Conservation (phyloP, 2,329 filamentous ascomycete genomes). For the Cytospora chrysosperma region DNA sequence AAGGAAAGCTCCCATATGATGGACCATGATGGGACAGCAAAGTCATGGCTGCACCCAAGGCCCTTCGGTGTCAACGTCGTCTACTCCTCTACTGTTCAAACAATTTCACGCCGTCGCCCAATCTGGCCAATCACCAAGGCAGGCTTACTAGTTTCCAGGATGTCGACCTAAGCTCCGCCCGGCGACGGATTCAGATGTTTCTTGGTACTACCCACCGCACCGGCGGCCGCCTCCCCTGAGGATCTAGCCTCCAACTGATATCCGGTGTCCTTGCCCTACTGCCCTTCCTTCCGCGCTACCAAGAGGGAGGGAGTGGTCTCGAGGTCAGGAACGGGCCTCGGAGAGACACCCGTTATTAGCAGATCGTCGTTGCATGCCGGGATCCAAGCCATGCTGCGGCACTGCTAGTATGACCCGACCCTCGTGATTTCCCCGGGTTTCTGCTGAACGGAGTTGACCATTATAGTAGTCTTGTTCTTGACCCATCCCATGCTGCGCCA, state of each 20-base stretch:
- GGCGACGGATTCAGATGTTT: conserved; percentile 20
- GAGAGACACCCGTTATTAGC: not conserved
- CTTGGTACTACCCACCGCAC: conserved; percentile 9
- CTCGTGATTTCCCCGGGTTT: not conserved
- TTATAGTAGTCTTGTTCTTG: not conserved
- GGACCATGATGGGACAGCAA: not conserved
- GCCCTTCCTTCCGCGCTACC: not conserved
- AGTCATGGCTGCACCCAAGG: conserved; percentile 1
- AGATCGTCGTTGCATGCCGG: not conserved
- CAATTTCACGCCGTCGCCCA: not conserved
- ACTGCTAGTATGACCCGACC: not conserved
- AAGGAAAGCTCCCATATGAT: not conserved
- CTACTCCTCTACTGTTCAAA: conserved; percentile 18
- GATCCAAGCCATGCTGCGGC: not conserved
- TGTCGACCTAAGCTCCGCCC: conserved; percentile 14
- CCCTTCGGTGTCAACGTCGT: conserved; percentile 1
- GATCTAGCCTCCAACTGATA: not conserved
- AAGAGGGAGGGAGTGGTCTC: not conserved
- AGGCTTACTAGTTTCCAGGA: not conserved
- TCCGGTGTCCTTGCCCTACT: conserved; percentile 1
- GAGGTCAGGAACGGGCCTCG: not conserved
- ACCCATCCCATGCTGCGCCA: not conserved
- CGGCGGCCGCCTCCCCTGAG: conserved; percentile 21
- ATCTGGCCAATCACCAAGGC: conserved; percentile 13
- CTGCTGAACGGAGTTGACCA: not conserved